Percentiles rank a stretch among this genome's conserved stretches.
phyloP scores from a whole-genome alignment of 2,329 filamentous ascomycete species.

The Metarhizium humberi region DNA sequence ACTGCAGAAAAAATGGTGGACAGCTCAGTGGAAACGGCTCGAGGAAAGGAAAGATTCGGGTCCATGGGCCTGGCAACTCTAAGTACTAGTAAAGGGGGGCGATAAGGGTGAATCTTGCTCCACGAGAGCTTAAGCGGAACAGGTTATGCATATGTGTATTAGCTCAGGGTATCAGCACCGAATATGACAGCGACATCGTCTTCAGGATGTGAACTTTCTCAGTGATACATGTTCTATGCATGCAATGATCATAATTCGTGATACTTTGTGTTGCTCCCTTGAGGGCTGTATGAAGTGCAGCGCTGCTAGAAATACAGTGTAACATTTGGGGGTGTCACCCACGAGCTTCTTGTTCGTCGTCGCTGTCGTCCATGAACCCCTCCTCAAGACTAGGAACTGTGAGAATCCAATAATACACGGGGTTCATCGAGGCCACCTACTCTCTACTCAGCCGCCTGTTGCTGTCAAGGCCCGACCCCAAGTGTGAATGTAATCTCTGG shows the following conservation, averaged over 20 bases:
- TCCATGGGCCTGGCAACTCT: too few relatives aligned
- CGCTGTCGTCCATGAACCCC: constrained; percentile 35
- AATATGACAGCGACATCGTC: constrained; percentile 1
- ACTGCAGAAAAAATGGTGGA: constrained; percentile 4
- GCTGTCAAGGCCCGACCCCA: constrained; percentile 32
- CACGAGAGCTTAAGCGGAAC: constrained; percentile 1
- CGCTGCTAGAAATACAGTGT: constrained; percentile 4
- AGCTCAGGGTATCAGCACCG: not conserved
- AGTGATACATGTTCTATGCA: not conserved
- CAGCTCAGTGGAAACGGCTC: constrained; percentile 3
- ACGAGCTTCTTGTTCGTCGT: constrained; percentile 26
- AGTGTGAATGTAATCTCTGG: constrained; percentile 16
- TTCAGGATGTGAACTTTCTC: not conserved
- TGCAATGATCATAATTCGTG: not conserved
- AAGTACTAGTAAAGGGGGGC: not conserved
- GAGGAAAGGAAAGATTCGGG: not conserved
- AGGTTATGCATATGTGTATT: not conserved
- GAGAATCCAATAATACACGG: constrained; percentile 3
- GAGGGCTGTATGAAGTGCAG: not conserved
- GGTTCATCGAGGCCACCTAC: constrained; percentile 26
- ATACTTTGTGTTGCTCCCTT: not conserved
- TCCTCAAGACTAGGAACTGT: constrained; percentile 16
- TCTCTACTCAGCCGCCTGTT: constrained; percentile 65
- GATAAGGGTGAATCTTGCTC: not conserved
- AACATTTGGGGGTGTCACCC: not conserved